These are phyloP conservation scores for Wickerhamiella dianesei DNA, from an alignment of 805 yeast species.

Conservation along the genomic window DNA sequence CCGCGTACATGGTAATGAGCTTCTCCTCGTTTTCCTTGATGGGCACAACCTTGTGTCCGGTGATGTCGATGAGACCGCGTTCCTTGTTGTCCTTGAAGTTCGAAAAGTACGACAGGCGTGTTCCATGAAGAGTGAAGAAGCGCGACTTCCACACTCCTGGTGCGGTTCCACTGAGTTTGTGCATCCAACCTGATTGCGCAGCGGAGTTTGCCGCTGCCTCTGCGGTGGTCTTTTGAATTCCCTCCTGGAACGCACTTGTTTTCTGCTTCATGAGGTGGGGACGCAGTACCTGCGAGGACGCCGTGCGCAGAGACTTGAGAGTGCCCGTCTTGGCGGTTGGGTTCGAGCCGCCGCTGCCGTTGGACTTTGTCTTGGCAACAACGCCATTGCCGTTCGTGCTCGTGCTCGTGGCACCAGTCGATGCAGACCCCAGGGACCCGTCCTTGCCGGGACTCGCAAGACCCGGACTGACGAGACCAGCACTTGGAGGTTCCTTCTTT, in stretches of 20 bases:
- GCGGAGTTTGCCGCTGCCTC: constrained; percentile 66
- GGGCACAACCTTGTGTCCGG: constrained; percentile 84
- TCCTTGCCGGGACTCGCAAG: not conserved
- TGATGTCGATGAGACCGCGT: constrained; percentile 87
- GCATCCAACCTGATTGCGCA: constrained; percentile 87
- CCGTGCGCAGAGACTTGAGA: constrained; percentile 39
- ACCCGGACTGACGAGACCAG: not conserved
- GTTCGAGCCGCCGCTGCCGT: constrained; percentile 1
- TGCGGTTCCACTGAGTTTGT: constrained; percentile 73
- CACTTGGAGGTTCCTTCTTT: constrained; percentile 4
- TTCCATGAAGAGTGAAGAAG: constrained; percentile 77
- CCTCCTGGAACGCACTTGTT: constrained; percentile 47
- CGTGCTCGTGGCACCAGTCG: constrained; percentile 3
- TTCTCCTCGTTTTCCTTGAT: constrained; percentile 68
- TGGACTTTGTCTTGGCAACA: not conserved
- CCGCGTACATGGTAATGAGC: constrained; percentile 74
- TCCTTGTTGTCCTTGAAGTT: constrained; percentile 68
- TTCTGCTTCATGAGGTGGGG: constrained; percentile 24
- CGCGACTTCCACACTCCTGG: constrained; percentile 88
- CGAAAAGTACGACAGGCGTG: constrained; percentile 78
- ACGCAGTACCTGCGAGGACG: constrained; percentile 35
- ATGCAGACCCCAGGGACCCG: constrained; percentile 2
- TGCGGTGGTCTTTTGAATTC: constrained; percentile 63
- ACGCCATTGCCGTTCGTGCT: constrained; percentile 1
- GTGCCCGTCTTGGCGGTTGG: constrained; percentile 4